A percentile compares a stretch with the other conserved stretches of the same genome.
Conservation (phyloP, 139 green algal genomes). For the Chlorokybus atmophyticus region DNA sequence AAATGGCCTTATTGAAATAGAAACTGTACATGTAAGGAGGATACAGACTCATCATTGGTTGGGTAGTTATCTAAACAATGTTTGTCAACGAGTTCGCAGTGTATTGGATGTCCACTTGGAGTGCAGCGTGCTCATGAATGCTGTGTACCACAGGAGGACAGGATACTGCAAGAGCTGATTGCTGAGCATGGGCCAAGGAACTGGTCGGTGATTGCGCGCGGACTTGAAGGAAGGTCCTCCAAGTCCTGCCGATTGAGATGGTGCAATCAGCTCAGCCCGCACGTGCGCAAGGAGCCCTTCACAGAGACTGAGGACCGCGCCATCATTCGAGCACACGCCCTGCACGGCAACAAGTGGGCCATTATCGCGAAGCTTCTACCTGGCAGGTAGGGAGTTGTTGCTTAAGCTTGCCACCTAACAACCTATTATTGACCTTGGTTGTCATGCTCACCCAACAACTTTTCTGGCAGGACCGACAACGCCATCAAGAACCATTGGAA, state of each 20-base stretch:
- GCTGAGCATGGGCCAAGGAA: too few species aligned
- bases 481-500: slow-evolving; percentile 81
- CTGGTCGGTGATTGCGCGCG: too few species aligned
- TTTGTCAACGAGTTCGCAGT: too few species aligned
- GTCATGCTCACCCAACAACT: not conserved
- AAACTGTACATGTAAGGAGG: too few species aligned
- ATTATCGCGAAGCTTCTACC: slow-evolving; percentile 62
- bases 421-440: not conserved
- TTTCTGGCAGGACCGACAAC: slow-evolving; percentile 51
- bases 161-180: too few species aligned
- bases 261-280: slow-evolving; percentile 68
- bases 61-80: too few species aligned
- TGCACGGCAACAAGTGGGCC: slow-evolving; percentile 65
- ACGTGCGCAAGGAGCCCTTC: slow-evolving; percentile 60
- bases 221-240: too few species aligned
- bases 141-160: too few species aligned
- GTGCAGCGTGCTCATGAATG: too few species aligned
- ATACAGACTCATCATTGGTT: too few species aligned
- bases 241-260: slow-evolving; percentile 34
- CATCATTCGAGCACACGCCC: slow-evolving; percentile 42
- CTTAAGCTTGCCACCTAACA: not conserved
- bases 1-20: too few species aligned
- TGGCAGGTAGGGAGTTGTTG: slow-evolving; percentile 31
- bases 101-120: too few species aligned
- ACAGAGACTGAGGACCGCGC: slow-evolving; percentile 54